Evolutionary conservation across 768 basidiomycete species (phyloP).

Genomic region (Cubamyces sp.): DNA sequence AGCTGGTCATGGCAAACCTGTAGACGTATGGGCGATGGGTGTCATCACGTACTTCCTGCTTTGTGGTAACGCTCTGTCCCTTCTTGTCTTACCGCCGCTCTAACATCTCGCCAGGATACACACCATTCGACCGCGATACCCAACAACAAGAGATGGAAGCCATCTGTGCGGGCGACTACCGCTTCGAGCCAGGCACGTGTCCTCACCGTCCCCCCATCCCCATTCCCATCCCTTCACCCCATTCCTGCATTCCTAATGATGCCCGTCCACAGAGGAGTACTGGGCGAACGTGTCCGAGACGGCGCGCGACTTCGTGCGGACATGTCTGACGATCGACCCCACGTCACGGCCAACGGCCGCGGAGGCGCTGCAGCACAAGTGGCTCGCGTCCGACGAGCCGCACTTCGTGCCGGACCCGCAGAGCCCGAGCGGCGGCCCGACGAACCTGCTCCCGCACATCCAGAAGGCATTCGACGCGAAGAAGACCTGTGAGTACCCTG

Average conservation of each 20-base stretch:
- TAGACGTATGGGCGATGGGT: conserved; percentile 97
- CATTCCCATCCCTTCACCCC: neutral
- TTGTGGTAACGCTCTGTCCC: conserved; percentile 45
- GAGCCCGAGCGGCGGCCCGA: conserved; percentile 59
- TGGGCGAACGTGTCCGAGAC: conserved; percentile 84
- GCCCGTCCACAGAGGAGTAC: conserved; percentile 61
- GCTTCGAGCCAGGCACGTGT: conserved; percentile 71
- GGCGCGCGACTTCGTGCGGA: conserved; percentile 80
- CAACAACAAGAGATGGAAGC: conserved; percentile 93
- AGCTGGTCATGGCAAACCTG: conserved; percentile 94
- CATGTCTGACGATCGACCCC: conserved; percentile 88
- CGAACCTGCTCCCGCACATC: conserved; percentile 86
- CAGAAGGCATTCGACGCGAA: conserved; percentile 89
- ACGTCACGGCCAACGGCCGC: conserved; percentile 76
- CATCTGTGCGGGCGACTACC: conserved; percentile 91
- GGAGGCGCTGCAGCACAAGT: conserved; percentile 74
- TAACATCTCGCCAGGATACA: conserved; percentile 64
- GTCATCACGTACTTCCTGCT: conserved; percentile 98
- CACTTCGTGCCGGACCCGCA: conserved; percentile 72
- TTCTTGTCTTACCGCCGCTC: neutral
- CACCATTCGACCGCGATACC: conserved; percentile 93
- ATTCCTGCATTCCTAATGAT: neutral
- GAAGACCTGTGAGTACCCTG: conserved; percentile 67
- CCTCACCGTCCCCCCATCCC: neutral
- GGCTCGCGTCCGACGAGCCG: conserved; percentile 72